Base-by-base conservation (phyloP, 1,139 yeast genomes). In the Yamadazyma sp. region DNA sequence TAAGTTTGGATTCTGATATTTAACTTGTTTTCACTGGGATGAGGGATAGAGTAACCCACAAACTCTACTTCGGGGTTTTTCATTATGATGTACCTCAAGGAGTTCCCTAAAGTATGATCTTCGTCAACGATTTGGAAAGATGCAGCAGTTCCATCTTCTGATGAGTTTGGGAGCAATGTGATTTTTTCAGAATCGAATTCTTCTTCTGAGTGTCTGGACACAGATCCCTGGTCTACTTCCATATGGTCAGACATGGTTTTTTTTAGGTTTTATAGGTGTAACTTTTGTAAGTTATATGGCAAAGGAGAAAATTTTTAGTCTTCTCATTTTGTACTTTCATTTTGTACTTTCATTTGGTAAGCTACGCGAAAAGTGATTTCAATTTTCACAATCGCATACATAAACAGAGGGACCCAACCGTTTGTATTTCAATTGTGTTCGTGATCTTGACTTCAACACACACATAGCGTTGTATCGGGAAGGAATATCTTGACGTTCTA, bases 41-140 rank as follows among this genome's bases (percentile, higher is more conserved):
- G 98, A n/a, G 98, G 98, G 48, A 92, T 94, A 36, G 97, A 87
- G 67, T 92, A 92, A 43, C 98, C 98, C 59, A 98, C 92, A 62
- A 94, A 92, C 58, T 92, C 98, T 25, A 92, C 98, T 51, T 89
- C 95, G 29, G 97, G 96, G 66, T 92, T 92, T 67, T 91, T 91
- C 96, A 92, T 89, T 54, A 92, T 88, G 57, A 92, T 81, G 62
- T 89, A 91, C 60, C 97, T 81, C 44, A 92, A 75, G 4, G 98
- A 87, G 59, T 92, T 92, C 18, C 98, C 98, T 42, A 92, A 66
- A 1, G 98, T 92, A 61, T 92, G 98, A 63, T 92, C 98, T 62
- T 92, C 98, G 51, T 89, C 94, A 25, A 78, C 61, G 46, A 92
- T 83, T 65, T 92, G 96, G 67, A 92, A 94, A 3, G 97, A 87